Base-by-base conservation (phyloP, 164 flowering plant genomes). In the Vitis rupestris region DNA sequence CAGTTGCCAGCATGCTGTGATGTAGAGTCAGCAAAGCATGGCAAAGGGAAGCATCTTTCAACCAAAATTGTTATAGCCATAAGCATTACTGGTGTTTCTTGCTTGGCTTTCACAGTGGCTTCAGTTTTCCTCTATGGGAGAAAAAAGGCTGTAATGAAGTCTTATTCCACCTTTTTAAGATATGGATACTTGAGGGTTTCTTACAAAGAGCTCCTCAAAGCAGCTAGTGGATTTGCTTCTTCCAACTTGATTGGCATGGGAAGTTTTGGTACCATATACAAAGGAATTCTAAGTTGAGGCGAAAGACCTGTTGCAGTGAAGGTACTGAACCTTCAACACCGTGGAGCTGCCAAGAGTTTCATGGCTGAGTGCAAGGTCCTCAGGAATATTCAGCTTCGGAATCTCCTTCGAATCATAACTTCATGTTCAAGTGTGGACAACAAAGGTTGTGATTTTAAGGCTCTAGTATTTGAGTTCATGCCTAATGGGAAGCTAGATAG, bases 241-340 rank as follows among this genome's bases (percentile, higher is more conserved):
- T 37, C 19, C n/a, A 78, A 75, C 57, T 65, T 81, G 55, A 68
- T 78, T 44, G 81, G 80, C 1, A 10, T 15, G 10, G 84, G 84
- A 8, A 59, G 74, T 63, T 81, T 64, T 57, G 80, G 79, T 1
- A 66, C 71, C 14, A 80, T 81, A 11, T 81, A 76, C 15, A 78
- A 63, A 67, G 84, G 82, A 27, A 50, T 31, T 31, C 44, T 31
- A 19, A 19, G 1, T 19, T 0, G 23, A 19, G 23, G 23, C 1
- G 23, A 31, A 31, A 31, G 6, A 31, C 44, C 44, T 3, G 44
- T 31, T 3, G 44, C 44, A 31, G 44, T 31, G 44, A 31, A 31
- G 44, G 44, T 6, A 31, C 44, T 31, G 44, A 31, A 31, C 44
- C 44, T 31, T 31, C 44, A 31, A 31, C 4, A 31, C 4, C 44